Base-by-base conservation (phyloP, 2,329 filamentous ascomycete species). In the Fusarium kyushuense region DNA sequence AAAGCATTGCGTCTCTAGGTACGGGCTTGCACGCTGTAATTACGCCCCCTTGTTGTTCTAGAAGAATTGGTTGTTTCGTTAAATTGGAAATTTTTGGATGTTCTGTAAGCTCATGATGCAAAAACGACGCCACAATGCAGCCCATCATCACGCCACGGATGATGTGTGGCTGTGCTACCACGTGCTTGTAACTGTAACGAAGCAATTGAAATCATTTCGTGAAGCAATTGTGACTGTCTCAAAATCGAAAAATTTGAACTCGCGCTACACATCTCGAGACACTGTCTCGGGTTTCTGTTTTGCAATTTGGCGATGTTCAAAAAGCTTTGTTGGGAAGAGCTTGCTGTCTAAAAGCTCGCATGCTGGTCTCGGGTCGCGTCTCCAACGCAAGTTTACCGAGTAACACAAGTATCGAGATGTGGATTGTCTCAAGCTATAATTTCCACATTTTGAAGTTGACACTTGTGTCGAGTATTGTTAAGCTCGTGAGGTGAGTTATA, bases 41-140 rank as follows among this genome's bases (percentile, higher is more conserved):
- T 41, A n/a, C 32, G 36, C 38, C 46, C 56, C 51, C 56, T 46
- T 53, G 51, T 61, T 49, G 56, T 65, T 56, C 23, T 40, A 33
- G 29, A 51, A 38, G 32, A 51, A 40, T 51, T 29, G 25, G 35
- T 40, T 6, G 33, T 38, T 51, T 67, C 58, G 51, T 47, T 42
- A 27, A 58, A 45, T 25, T 57, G 32, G 49, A 58, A 63, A 65
- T 64, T 69, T 72, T 59, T 45, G 60, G 49, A 47, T 17, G 49
- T 45, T 46, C 25, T 27, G 35, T 30, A 32, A 58, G 43, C 51
- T 67, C 59, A 63, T 73, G 72, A 74, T 72, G n/a, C n/a, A 67
- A 64, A 67, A 67, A 63, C 23, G 33, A 54, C 71, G 72, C 72
- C 72, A 74, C 69, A 46, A 53, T 51, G n/a, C 17, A 33, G 19